These are phyloP conservation scores for Zygoascus tannicola DNA, from an alignment of 805 yeast species.

Conservation along the genomic window DNA sequence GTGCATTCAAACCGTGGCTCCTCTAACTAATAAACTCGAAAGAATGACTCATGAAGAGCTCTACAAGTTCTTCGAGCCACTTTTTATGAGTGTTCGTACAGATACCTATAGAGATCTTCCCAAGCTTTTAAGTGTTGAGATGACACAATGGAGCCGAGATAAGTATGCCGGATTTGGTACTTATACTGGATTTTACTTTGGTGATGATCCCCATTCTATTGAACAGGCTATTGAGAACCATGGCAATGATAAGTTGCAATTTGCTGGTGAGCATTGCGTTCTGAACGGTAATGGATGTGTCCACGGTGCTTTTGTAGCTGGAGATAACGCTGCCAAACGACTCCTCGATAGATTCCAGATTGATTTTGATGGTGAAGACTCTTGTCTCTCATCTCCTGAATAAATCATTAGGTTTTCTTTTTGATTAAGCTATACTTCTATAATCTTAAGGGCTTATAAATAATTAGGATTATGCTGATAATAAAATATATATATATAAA, in stretches of 20 bases:
- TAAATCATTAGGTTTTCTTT: background rate
- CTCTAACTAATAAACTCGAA: constrained; percentile 14
- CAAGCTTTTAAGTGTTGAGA: constrained; percentile 13
- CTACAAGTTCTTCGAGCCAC: constrained; percentile 19
- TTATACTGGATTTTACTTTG: constrained; percentile 20
- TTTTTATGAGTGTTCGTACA: constrained; percentile 10
- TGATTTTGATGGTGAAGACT: constrained; percentile 14
- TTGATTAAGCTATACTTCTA: background rate
- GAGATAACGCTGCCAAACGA: constrained; percentile 18
- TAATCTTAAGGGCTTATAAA: background rate
- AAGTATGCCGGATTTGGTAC: constrained; percentile 25
- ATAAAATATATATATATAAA: background rate
- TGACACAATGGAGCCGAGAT: constrained; percentile 24
- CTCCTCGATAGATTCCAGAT: constrained; percentile 9
- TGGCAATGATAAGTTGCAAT: constrained; percentile 16
- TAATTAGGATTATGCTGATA: background rate
- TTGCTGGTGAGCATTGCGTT: constrained; percentile 27
- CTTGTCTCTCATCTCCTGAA: constrained; percentile 12
- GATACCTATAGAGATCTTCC: constrained; percentile 17
- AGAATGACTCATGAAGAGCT: constrained; percentile 14
- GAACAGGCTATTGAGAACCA: constrained; percentile 15
- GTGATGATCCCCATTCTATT: constrained; percentile 18
- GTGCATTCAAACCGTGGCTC: constrained; percentile 17
- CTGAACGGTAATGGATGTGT: constrained; percentile 17
- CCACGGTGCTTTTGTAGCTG: constrained; percentile 18